Base-by-base conservation (phyloP, 805 yeast species). In the Cyberlindnera nakhonratchasimensis region DNA sequence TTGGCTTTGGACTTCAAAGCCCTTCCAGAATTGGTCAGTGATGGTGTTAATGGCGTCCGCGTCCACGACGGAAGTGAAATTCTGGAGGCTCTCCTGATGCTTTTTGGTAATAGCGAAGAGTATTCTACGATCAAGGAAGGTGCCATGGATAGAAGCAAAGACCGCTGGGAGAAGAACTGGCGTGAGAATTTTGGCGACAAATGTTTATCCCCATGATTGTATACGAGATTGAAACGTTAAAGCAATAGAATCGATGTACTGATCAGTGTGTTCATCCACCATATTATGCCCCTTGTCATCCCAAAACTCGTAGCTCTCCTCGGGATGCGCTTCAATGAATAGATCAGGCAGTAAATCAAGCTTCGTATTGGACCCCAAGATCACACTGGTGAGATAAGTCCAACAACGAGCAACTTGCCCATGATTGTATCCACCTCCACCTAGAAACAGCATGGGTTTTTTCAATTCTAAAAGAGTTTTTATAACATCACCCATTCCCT, bases 81-180 rank as follows among this genome's bases (percentile, higher is more conserved):
- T 55, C 69, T 72, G 25, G 68, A 69, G 18, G 62, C 71, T 1
- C 46, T 79, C 14, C 53, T 58, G 9, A 51, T 58, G 19, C 43
- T 71, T 14, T 55, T 75, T 34, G 61, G 56, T 35, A 64, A 66
- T 42, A 44, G 50, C 0, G 39, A 50, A 1, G 62, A 71, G 6
- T 60, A 73, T 35, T 45, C 54, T 0, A 67, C 48, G 2, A 54
- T 91, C 32, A 80, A 74, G 51, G 48, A 55, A 9, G 96, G 96
- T 12, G 98, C 97, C 0, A 14, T 80, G 37, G 43, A 53, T n/a
- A 96, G 90, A 63, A 79, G 95, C 39, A 47, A 66, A 32, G 58
- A 63, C 20, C 73, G 85, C 41, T 91, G 98, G 98, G 76, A 79
- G 32, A 64, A 70, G 11, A 85, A 82, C 56, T 91, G 98, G 98